Evolutionary conservation across 1,284 basidiomycete genomes (phyloP).

Genomic region (Rhodofomes roseus): DNA sequence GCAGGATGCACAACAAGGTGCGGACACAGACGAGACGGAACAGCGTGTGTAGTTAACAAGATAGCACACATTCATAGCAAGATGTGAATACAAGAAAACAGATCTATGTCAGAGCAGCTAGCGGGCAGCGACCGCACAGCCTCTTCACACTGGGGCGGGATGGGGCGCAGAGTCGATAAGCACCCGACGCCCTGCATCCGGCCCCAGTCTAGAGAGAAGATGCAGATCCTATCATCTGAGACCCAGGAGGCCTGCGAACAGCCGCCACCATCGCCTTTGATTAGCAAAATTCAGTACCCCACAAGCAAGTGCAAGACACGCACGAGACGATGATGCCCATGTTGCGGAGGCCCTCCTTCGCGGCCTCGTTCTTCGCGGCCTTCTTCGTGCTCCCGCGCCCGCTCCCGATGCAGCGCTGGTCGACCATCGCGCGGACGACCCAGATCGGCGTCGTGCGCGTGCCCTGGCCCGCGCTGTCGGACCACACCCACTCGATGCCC

Average conservation of each 20-base stretch:
- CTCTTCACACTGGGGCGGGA: slow-evolving; percentile 32
- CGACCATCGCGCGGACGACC: slow-evolving; percentile 59
- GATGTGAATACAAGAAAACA: neutral
- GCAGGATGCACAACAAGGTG: neutral
- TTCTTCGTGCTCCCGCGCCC: slow-evolving; percentile 74
- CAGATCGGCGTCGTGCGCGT: slow-evolving; percentile 68
- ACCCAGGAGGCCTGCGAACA: slow-evolving; percentile 18
- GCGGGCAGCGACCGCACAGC: slow-evolving; percentile 15
- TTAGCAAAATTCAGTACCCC: neutral
- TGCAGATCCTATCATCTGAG: slow-evolving; percentile 17
- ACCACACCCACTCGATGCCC: slow-evolving; percentile 66
- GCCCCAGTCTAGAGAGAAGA: slow-evolving; percentile 31
- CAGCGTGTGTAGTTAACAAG: neutral
- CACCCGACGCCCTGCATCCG: slow-evolving; percentile 17
- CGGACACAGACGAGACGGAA: slow-evolving; percentile 3
- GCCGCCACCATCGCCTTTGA: neutral
- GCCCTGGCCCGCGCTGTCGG: slow-evolving; percentile 39
- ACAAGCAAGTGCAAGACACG: slow-evolving; percentile 9
- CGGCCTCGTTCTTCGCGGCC: slow-evolving; percentile 60
- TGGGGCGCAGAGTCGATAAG: slow-evolving; percentile 11
- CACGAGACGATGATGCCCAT: slow-evolving; percentile 30
- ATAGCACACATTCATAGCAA: neutral
- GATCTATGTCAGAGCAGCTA: neutral
- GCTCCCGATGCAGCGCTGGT: slow-evolving; percentile 50
- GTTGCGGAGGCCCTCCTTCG: slow-evolving; percentile 31